Evolutionary conservation across 2,329 filamentous ascomycete genomes (phyloP).

Genomic region (Coniochaeta hoffmannii): DNA sequence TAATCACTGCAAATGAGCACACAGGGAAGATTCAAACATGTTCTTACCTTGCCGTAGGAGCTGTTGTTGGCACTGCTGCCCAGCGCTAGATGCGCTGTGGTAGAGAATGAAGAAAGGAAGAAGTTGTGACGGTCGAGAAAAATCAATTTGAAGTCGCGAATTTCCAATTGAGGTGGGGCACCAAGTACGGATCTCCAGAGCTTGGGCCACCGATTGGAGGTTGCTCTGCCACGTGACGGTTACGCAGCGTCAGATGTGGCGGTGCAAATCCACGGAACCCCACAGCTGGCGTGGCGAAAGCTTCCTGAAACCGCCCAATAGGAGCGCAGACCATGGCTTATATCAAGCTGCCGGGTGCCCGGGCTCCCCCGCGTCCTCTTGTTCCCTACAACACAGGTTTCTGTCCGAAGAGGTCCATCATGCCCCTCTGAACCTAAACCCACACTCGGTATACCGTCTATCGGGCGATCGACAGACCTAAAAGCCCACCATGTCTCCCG

Average conservation of each 20-base stretch:
- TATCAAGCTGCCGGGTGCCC: background rate
- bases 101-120: slow-evolving; percentile 4
- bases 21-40: background rate
- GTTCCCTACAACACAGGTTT: background rate
- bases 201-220: background rate
- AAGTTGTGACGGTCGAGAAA: background rate
- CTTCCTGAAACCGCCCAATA: background rate
- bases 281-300: background rate
- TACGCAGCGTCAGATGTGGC: background rate
- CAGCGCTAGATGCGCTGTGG: slow-evolving; percentile 6
- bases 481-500: slow-evolving; percentile 42
- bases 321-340: background rate
- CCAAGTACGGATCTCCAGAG: background rate
- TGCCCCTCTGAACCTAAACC: slow-evolving; percentile 4
- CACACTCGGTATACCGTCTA: slow-evolving; percentile 2
- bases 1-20: slow-evolving; percentile 32
- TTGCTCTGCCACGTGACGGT: background rate
- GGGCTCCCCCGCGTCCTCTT: background rate
- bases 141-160: slow-evolving; percentile 1
- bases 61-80: background rate
- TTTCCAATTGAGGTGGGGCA: slow-evolving; percentile 1
- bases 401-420: background rate
- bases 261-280: slow-evolving; percentile 1
- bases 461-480: background rate
- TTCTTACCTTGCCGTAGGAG: slow-evolving; percentile 19